Conservation (phyloP, 768 basidiomycete genomes). For the Naganishia kalamii region DNA sequence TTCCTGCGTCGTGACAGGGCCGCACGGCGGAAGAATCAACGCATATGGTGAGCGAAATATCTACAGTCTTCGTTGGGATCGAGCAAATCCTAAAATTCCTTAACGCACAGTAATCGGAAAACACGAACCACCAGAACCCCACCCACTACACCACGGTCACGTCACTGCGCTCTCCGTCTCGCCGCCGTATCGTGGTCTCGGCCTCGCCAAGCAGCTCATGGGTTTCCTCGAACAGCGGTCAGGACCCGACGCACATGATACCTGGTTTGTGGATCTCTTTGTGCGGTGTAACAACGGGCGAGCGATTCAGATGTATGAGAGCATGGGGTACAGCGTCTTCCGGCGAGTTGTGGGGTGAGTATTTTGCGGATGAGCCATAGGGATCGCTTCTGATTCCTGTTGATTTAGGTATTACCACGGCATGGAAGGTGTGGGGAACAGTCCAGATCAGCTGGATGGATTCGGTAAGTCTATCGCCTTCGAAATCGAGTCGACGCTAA, state of each 20-base stretch:
- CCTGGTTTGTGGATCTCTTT: slow-evolving; percentile 90
- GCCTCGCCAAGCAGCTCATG: slow-evolving; percentile 82
- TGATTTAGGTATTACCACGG: slow-evolving; percentile 56
- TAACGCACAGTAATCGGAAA: slow-evolving; percentile 98
- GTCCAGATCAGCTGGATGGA: slow-evolving; percentile 41
- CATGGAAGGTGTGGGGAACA: slow-evolving; percentile 38
- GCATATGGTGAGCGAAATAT: slow-evolving; percentile 69
- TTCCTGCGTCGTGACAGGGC: slow-evolving; percentile 73
- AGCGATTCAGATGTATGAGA: slow-evolving; percentile 87
- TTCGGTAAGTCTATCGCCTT: slow-evolving; percentile 23
- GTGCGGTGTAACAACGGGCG: slow-evolving; percentile 79
- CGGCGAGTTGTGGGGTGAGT: slow-evolving; percentile 77
- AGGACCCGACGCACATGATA: slow-evolving; percentile 48
- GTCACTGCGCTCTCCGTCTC: slow-evolving; percentile 92
- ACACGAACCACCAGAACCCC: slow-evolving; percentile 50
- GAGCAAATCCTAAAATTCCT: slow-evolving; percentile 8
- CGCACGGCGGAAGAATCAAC: slow-evolving; percentile 71
- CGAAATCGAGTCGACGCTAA: not conserved
- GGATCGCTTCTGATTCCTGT: slow-evolving; percentile 70
- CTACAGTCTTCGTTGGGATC: not conserved
- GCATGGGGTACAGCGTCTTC: slow-evolving; percentile 87
- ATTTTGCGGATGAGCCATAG: slow-evolving; percentile 68
- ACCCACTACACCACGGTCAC: slow-evolving; percentile 57
- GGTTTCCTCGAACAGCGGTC: slow-evolving; percentile 75
- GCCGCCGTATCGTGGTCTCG: slow-evolving; percentile 82